Evolutionary conservation across 768 basidiomycete genomes (phyloP).

Genomic region (Boletus rex-veris): DNA sequence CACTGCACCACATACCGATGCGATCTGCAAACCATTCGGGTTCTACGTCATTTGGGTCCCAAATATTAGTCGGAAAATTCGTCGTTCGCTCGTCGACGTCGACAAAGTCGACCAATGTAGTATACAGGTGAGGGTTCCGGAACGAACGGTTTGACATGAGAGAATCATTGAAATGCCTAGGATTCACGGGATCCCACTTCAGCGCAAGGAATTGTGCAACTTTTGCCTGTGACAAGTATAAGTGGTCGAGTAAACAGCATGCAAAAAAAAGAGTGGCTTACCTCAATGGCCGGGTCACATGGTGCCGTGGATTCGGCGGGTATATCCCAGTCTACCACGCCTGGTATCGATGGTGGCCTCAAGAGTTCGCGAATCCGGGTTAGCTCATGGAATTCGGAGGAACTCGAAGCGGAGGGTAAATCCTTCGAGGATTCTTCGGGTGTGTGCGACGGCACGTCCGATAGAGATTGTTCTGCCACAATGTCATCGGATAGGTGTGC

Average conservation of each 20-base stretch:
- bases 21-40: constrained; percentile 74
- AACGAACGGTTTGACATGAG: constrained; percentile 91
- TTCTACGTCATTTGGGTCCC: constrained; percentile 65
- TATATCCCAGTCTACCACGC: constrained; percentile 74
- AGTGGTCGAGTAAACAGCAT: not conserved
- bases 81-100: constrained; percentile 86
- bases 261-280: constrained; percentile 25
- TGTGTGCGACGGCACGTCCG: not conserved
- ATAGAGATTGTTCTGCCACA: constrained; percentile 12
- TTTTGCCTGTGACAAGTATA: constrained; percentile 55
- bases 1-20: constrained; percentile 57
- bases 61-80: constrained; percentile 71
- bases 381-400: constrained; percentile 44
- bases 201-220: constrained; percentile 73
- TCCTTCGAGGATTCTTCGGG: constrained; percentile 17
- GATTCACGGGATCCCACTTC: constrained; percentile 56
- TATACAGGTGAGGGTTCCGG: constrained; percentile 94
- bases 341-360: constrained; percentile 60
- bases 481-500: constrained; percentile 50
- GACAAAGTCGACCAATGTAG: constrained; percentile 92
- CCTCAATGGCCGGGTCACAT: constrained; percentile 63
- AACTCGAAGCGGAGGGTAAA: constrained; percentile 12
- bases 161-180: constrained; percentile 93
- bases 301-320: constrained; percentile 52
- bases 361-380: constrained; percentile 52